phyloP scores from a whole-genome alignment of 2,329 filamentous ascomycete species.

The Aplosporella prunicola region DNA sequence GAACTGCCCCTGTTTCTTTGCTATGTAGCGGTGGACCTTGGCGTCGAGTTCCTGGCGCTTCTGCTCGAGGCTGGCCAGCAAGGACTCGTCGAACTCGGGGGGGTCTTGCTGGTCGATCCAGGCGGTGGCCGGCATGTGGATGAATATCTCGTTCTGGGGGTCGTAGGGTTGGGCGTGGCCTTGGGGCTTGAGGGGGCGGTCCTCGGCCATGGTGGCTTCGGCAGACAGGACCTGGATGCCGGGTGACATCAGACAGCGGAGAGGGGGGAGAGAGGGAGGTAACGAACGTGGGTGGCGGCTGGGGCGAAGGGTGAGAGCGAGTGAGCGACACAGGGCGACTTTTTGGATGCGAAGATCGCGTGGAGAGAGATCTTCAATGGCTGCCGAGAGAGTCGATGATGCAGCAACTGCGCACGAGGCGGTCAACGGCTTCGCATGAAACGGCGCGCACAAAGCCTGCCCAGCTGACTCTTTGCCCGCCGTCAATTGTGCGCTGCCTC shows the following conservation, averaged over 20 bases:
- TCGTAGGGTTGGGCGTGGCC: conserved; percentile 9
- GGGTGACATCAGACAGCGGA: conserved; percentile 8
- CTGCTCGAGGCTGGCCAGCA: conserved; percentile 10
- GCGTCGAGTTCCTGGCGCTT: conserved; percentile 11
- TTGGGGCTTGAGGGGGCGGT: conserved; percentile 1
- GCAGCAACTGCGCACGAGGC: conserved; percentile 6
- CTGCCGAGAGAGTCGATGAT: conserved; percentile 4
- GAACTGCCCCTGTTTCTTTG: conserved; percentile 12
- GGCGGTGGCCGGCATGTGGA: conserved; percentile 6
- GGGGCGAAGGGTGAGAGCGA: neutral
- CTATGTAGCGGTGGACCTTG: conserved; percentile 10
- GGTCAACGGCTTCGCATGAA: conserved; percentile 7
- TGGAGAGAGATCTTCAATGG: conserved; percentile 6
- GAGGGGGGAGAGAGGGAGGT: neutral
- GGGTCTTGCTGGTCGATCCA: conserved; percentile 9
- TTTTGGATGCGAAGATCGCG: conserved; percentile 8
- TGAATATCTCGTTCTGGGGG: conserved; percentile 8
- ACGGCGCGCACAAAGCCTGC: neutral
- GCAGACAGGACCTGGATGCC: conserved; percentile 2
- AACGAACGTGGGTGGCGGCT: neutral
- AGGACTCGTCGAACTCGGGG: conserved; percentile 9
- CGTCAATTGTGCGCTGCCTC: neutral
- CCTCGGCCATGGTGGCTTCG: conserved; percentile 6
- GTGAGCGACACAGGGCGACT: conserved; percentile 1
- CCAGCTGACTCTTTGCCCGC: neutral